phyloP scores from a whole-genome alignment of 1,284 basidiomycete species.

The Pseudozyma sp. region DNA sequence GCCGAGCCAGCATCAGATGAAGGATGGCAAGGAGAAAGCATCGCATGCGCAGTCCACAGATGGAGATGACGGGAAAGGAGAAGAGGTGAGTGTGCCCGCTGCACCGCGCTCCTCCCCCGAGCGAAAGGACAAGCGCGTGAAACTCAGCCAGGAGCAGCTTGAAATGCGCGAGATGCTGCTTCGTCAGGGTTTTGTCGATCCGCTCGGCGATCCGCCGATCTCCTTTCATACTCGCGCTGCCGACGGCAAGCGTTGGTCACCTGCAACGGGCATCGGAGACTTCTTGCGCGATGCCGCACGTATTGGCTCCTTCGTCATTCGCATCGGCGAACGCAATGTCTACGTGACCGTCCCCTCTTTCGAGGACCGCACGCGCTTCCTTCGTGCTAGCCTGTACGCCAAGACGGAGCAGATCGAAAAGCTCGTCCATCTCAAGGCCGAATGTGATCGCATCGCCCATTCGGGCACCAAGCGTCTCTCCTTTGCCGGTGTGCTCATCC shows the following conservation, averaged over 20 bases:
- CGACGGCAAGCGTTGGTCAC: conserved; percentile 61
- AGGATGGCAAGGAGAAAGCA: conserved; percentile 6
- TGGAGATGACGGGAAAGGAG: conserved; percentile 6
- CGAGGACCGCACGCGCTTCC: conserved; percentile 58
- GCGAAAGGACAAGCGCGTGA: conserved; percentile 39
- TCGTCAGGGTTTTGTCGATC: conserved; percentile 47
- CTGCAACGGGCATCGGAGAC: conserved; percentile 61
- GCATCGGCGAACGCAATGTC: conserved; percentile 53
- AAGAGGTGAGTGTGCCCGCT: conserved; percentile 19
- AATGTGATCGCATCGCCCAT: conserved; percentile 59
- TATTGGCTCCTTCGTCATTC: conserved; percentile 57
- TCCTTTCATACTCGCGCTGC: conserved; percentile 57
- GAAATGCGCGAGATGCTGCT: conserved; percentile 45
- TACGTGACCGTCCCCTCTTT: conserved; percentile 58
- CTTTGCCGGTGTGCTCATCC: conserved; percentile 51
- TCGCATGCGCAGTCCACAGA: background rate
- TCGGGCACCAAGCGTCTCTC: conserved; percentile 53
- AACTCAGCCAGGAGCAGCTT: conserved; percentile 33
- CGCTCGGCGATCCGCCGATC: conserved; percentile 56
- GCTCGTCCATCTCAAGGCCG: conserved; percentile 54
- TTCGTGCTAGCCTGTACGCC: conserved; percentile 48
- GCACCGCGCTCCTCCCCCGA: conserved; percentile 33
- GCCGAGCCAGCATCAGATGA: conserved; percentile 27
- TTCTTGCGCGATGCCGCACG: conserved; percentile 60
- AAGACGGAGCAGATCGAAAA: conserved; percentile 58